Evolutionary conservation across 2,329 filamentous ascomycete genomes (phyloP), one percentile per base, ranked within the genome.

Genomic region (Albifimbria verrucaria): DNA sequence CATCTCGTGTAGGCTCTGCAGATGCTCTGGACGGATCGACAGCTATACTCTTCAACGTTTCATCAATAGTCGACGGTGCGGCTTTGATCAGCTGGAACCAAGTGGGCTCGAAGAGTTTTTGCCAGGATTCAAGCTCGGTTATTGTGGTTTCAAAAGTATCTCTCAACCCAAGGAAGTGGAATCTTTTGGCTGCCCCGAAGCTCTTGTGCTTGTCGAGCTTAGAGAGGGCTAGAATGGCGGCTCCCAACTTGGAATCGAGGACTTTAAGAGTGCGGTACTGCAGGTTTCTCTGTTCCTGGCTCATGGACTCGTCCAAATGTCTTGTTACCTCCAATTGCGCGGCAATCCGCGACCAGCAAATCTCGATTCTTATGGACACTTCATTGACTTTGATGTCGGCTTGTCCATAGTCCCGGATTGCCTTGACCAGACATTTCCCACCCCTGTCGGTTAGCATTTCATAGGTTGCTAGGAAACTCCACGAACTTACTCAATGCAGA

Each of bases 311-410:
- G 4, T 58, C 52, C 28, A 61, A 41, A 15, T 51, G 39, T 42
- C 53, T 48, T 24, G 56, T 43, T 22, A 62, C 53, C 11, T 58
- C 48, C 7, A 62, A 53, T 48, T 62, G 60, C n/a, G 53, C 43
- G 3, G 46, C 44, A 24, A 57, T 50, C n/a, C 55, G 55, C 12
- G 57, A 20, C 58, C 58, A 62, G 32, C 56, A 54, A 45, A 55
- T 53, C 25, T 62, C 59, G 22, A 62, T 45, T 2, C 60, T 53
- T 12, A 60, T 45, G 6, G 54, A 52, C n/a, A 55, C 51, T 51
- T 59, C 56, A 17, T 26, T 39, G 9, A 59, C 51, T n/a, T 26
- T 42, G 18, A 17, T 24, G 15, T 59, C 51, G 21, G 51, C 51
- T 20, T 48, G 22, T n/a, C 44, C 21, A 46, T 47, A 59, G 23